Evolutionary conservation across 148 eudicot species (phyloP), one percentile per base, ranked within the genome.

Genomic region (Rheum nobile): DNA sequence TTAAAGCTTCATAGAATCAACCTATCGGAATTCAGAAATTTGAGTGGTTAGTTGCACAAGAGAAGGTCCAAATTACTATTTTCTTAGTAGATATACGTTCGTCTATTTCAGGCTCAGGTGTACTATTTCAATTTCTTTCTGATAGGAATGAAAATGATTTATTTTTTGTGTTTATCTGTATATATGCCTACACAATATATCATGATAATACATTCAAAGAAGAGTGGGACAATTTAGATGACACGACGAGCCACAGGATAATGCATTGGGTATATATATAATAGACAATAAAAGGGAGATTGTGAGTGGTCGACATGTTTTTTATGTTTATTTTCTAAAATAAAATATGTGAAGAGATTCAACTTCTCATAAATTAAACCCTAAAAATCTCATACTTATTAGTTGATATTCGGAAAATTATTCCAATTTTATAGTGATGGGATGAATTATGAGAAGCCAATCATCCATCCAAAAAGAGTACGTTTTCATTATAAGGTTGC

Each of bases 221-320:
- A 38, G 8, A 38, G 41, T 38, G 41, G 41, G 41, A 5, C 41
- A 38, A 38, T n/a, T n/a, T 38, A 46, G 50, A 46, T 14, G 50
- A 46, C 50, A 16, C 50, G 2, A 46, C n/a, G 50, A 46, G n/a
- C 50, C 50, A 46, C 6, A 46, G 50, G n/a, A 46, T 12, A 46
- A 46, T 46, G 50, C 50, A n/a, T n/a, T n/a, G n/a, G n/a, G n/a
- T n/a, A n/a, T n/a, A n/a, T n/a, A n/a, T n/a, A n/a, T n/a, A n/a
- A n/a, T n/a, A n/a, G n/a, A n/a, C n/a, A n/a, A n/a, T n/a, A n/a
- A n/a, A n/a, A n/a, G n/a, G n/a, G n/a, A n/a, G n/a, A n/a, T 52
- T 26, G 32, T 26, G 34, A 57, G 65, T 57, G 65, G 65, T 57
- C 32, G 65, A 57, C 65, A 57, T 57, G 65, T 57, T 57, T 57